A percentile compares a stretch with the other conserved stretches of the same genome.
Evolutionary conservation across 148 eudicot species (phyloP).

Genomic region (Cornus kousa): DNA sequence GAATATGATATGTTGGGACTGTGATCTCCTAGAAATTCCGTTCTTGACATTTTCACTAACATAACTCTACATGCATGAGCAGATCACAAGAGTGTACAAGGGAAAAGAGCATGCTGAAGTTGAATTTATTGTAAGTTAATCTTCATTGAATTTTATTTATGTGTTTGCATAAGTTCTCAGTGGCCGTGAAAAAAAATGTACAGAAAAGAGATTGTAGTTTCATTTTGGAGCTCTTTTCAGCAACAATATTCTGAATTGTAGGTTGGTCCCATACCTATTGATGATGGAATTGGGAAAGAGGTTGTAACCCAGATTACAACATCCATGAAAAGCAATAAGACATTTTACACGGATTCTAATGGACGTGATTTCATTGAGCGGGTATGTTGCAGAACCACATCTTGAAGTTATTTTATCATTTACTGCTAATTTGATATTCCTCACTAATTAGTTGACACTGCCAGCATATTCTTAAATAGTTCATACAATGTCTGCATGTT

Average conservation of each 20-base stretch:
- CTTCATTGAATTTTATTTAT: neutral
- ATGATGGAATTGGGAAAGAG: conserved; percentile 89
- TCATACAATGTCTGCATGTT: neutral
- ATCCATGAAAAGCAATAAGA: conserved; percentile 52
- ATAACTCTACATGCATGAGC: conserved; percentile 10
- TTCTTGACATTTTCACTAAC: conserved; percentile 5
- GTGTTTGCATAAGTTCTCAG: conserved; percentile 6
- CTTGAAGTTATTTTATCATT: neutral
- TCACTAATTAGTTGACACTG: neutral
- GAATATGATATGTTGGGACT: neutral
- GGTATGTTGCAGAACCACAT: conserved; percentile 38
- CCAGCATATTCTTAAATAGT: conserved; percentile 11
- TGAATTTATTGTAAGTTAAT: conserved; percentile 75
- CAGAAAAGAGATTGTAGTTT: neutral
- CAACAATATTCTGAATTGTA: conserved; percentile 21
- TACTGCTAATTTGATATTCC: neutral
- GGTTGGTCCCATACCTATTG: conserved; percentile 95
- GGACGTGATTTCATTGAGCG: conserved; percentile 94
- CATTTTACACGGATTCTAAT: conserved; percentile 89
- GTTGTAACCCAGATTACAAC: conserved; percentile 71
- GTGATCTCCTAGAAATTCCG: neutral
- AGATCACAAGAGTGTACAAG: conserved; percentile 90
- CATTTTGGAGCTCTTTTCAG: neutral
- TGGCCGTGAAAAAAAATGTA: neutral
- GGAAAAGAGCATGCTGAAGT: conserved; percentile 86